Base-by-base conservation (phyloP, 2,329 filamentous ascomycete species). In the Diplocarpon rosae region DNA sequence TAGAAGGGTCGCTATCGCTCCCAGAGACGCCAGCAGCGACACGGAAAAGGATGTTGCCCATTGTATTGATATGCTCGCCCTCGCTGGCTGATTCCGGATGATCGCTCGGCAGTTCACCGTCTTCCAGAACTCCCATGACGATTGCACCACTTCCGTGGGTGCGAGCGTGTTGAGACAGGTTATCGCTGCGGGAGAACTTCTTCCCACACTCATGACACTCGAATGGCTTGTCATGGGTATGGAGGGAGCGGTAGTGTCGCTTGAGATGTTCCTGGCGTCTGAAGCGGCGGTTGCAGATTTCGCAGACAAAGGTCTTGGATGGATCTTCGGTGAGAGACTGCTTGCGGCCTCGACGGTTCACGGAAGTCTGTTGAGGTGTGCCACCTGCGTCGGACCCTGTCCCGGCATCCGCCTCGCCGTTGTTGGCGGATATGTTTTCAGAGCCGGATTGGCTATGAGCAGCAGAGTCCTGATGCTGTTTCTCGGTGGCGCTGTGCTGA, bases 161-260 rank as follows among this genome's bases (percentile, higher is more conserved):
- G 52, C 92, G 80, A 52, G 92, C 83, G 64, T 98, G 92, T 69
- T 98, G 92, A 17, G 88, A 85, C 13, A 98, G 77, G 72, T 98
- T 98, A 69, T 98, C 92, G 57, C 86, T 94, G 59, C 92, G 83
- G 15, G 90, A 96, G 70, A 96, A 98, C 73, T 94, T 95, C 83
- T 98, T 98, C 58, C 92, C 90, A 61, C 92, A 98, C 69, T 98
- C 90, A 54, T 80, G 78, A 73, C 92, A 98, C 69, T 94, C 87
- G 60, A 96, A 98, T 5, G 92, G 92, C 80, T 96, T 98, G 64
- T 96, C 92, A 62, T 94, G 83, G 1, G 92, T 98, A 73, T 98
- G 92, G 38, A 98, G 86, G 47, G 92, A 96, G 57, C 92, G 83
- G 73, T 95, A 95, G 72, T 98, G 92, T 52, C 92, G 85, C 80